These are phyloP conservation scores for Cytospora chrysosperma DNA, from an alignment of 2,329 filamentous ascomycete genomes.

Conservation along the genomic window DNA sequence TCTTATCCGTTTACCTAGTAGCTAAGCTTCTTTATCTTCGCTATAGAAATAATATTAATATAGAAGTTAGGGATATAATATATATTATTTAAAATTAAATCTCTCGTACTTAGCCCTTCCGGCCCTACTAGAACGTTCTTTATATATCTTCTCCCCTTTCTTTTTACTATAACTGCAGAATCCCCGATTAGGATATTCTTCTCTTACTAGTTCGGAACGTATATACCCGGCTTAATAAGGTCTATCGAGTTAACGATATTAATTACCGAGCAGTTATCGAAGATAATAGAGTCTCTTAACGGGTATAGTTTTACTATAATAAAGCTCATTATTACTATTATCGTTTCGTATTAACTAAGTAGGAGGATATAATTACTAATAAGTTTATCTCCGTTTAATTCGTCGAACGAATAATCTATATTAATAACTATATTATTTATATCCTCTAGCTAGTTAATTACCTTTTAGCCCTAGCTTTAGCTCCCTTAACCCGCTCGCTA, in stretches of 20 bases:
- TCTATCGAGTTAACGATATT: background rate
- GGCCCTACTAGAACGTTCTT: background rate
- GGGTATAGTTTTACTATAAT: background rate
- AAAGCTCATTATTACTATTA: background rate
- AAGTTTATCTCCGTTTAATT: background rate
- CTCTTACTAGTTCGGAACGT: background rate
- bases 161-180: background rate
- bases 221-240: background rate
- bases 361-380: background rate
- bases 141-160: background rate
- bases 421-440: background rate
- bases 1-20: no score
- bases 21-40: background rate
- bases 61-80: background rate
- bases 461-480: background rate
- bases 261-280: background rate
- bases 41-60: background rate
- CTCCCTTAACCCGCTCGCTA: background rate
- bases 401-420: background rate
- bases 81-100: background rate
- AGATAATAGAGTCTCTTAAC: background rate
- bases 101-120: background rate
- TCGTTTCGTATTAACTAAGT: background rate
- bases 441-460: no score
- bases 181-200: background rate